phyloP scores from a whole-genome alignment of 345 rosid genomes.

The Arabis alpina region DNA sequence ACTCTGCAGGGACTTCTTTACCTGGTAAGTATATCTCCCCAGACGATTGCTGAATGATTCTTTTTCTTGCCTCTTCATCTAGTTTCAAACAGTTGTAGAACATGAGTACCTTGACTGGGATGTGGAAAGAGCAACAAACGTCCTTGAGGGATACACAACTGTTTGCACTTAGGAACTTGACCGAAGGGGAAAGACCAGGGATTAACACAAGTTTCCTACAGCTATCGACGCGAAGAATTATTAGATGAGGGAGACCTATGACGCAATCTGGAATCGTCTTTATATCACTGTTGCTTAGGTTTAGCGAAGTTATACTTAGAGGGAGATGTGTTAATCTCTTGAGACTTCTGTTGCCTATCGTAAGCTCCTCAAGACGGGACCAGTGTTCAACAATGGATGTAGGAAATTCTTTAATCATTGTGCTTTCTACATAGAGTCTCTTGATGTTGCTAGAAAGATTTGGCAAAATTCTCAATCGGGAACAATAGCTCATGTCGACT shows the following conservation, averaged over 20 bases:
- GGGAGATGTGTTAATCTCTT: constrained; percentile 2
- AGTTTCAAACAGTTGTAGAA: no score
- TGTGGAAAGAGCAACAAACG: no score
- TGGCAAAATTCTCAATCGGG: constrained; percentile 7
- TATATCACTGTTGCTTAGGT: neutral
- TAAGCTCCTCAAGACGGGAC: no score
- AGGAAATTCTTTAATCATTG: constrained; percentile 10
- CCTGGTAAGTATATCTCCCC: no score
- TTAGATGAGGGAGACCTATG: neutral
- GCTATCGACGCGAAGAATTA: no score
- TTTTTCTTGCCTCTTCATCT: no score
- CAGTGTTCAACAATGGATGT: neutral
- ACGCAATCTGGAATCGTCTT: neutral
- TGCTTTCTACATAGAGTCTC: neutral
- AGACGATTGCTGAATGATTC: no score
- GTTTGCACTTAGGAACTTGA: neutral
- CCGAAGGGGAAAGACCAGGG: neutral
- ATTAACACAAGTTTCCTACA: neutral
- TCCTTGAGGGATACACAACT: neutral
- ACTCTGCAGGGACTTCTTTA: no score
- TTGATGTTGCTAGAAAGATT: neutral
- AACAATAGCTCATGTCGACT: neutral
- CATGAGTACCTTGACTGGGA: no score
- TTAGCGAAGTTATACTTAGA: fast-evolving
- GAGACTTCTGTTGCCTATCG: no score